Base-by-base conservation (phyloP, 148 eudicot genomes). In the Vaccinium macrocarpon region DNA sequence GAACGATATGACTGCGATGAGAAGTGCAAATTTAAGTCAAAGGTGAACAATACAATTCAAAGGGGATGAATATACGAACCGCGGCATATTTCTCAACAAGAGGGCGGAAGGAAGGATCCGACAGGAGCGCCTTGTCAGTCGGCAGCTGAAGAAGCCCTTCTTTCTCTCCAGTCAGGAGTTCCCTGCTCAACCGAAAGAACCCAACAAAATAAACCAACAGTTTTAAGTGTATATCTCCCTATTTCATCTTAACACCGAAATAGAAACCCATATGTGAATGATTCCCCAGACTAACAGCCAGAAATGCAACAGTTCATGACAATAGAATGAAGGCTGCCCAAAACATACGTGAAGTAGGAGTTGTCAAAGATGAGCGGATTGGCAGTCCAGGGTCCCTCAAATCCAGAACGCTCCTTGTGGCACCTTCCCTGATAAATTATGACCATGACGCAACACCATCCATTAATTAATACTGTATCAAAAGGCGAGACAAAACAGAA, bases 321-420 rank as follows among this genome's bases (percentile, higher is more conserved):
- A 21, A 74, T 46, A 8, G 5, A 68, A 68, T 2, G 25, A 13
- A 18, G 7, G 56, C 52, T 25, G 32, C 3, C 70, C 74, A 21
- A n/a, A 35, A 49, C 94, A 84, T 81, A 94, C 99, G 15, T 93
- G 89, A 96, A 96, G 90, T 96, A 96, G 66, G 94, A 82, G 87
- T 94, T 96, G 87, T 96, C 97, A 42, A 96, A 96, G 82, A 94
- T 92, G 78, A 94, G 90, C 56, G 99, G 99, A 84, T 96, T 96
- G 80, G 90, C 0, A 38, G 99, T 96, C 99, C 99, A 96, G 2
- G 99, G 84, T 76, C 99, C 99, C 85, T 96, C 99, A 85, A 94
- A 96, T 35, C 98, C 99, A 61, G 99, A 96, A 48, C 99, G 95
- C 76, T 96, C 99, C 95, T 93, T 94, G 93, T 96, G 99, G 93